These are phyloP conservation scores for Kwoniella botswanensis DNA, from an alignment of 768 basidiomycete genomes.

Conservation along the genomic window DNA sequence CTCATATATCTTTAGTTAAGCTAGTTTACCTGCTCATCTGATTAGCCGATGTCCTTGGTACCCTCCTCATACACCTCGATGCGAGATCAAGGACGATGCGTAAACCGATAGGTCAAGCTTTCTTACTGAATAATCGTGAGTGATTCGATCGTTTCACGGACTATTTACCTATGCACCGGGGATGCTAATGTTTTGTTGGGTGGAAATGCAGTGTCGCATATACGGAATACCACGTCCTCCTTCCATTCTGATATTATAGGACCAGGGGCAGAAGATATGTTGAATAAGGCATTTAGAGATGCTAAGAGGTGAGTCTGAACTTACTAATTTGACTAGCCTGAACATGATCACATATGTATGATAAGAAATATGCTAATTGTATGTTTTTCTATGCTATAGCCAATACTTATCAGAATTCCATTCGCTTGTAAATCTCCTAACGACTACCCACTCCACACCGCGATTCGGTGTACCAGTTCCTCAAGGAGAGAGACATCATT, in stretches of 20 bases:
- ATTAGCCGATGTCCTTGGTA: conserved; percentile 51
- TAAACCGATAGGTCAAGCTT: conserved; percentile 44
- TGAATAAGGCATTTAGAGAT: conserved; percentile 54
- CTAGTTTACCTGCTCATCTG: background rate
- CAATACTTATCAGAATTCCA: conserved; percentile 48
- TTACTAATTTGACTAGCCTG: background rate
- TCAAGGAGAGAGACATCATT: conserved; percentile 37
- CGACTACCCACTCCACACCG: conserved; percentile 28
- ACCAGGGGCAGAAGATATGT: conserved; percentile 51
- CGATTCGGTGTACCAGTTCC: conserved; percentile 40
- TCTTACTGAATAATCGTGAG: conserved; percentile 55
- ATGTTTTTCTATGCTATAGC: conserved; percentile 17
- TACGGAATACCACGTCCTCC: conserved; percentile 51
- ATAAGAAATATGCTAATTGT: background rate
- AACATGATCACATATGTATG: background rate
- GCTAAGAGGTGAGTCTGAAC: conserved; percentile 41
- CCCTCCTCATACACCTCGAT: conserved; percentile 44
- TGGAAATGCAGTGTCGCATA: conserved; percentile 50
- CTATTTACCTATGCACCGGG: too few species aligned
- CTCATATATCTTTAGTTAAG: conserved; percentile 29
- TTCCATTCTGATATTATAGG: conserved; percentile 53
- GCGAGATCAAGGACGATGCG: conserved; percentile 40
- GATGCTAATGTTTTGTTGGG: background rate
- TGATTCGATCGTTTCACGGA: background rate
- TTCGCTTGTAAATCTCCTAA: conserved; percentile 31